Evolutionary conservation across 2,329 filamentous ascomycete genomes (phyloP).

Genomic region (Aphanoascus verrucosus): DNA sequence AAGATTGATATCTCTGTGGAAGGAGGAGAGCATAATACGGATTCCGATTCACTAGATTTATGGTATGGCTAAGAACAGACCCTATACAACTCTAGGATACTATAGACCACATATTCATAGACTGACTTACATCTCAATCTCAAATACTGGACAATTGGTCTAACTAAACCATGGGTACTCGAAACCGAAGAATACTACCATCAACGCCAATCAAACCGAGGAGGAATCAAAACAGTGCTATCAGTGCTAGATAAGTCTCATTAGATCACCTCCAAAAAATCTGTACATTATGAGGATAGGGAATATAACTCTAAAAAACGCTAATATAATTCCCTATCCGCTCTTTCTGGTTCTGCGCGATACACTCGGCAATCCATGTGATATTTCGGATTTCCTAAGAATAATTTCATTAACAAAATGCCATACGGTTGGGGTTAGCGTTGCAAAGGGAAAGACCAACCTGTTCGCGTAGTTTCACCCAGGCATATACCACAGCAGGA

Average conservation of each 20-base stretch:
- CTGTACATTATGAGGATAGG: neutral
- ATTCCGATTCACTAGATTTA: too few species aligned
- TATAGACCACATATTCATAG: too few species aligned
- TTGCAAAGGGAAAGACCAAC: conserved; percentile 42
- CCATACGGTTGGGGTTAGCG: neutral
- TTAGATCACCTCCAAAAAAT: neutral
- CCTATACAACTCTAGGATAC: too few species aligned
- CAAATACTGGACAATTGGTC: too few species aligned
- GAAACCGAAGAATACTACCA: neutral
- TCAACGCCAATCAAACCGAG: neutral
- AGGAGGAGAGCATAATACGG: too few species aligned
- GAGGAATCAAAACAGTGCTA: neutral
- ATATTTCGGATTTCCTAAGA: conserved; percentile 96
- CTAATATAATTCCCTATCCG: conserved; percentile 98
- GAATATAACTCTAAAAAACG: conserved; percentile 56
- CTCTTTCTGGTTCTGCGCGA: conserved; percentile 99
- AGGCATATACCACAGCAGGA: conserved; percentile 87
- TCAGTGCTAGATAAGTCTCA: neutral
- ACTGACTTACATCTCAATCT: too few species aligned
- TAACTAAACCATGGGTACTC: conserved; percentile 1
- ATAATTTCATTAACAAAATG: conserved; percentile 19
- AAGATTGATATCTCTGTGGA: too few species aligned
- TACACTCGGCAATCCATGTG: conserved; percentile 98
- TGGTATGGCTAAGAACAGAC: too few species aligned
- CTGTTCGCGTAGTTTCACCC: conserved; percentile 96